Base-by-base conservation (phyloP, 441 rosid genomes). In the Croton setiger region DNA sequence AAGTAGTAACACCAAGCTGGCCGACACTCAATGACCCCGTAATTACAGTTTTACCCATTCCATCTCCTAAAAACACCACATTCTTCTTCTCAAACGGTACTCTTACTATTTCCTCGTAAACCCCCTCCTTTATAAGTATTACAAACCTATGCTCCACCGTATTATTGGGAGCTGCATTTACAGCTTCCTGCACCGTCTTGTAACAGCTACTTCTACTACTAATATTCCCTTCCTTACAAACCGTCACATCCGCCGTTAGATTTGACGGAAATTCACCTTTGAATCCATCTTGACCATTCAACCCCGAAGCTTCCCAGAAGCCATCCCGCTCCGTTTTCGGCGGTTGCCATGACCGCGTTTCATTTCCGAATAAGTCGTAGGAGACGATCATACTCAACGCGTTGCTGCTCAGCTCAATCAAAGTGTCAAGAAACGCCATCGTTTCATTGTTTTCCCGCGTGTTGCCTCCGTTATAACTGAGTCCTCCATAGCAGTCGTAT, bases 11-110 rank as follows among this genome's bases (percentile, higher is more conserved):
- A 7, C 97, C 97, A 13, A 74, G 77, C 58, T 78, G 88, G 12
- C 87, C 92, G 10, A 80, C 90, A 59, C 67, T 82, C 41, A 72
- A 27, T 17, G 95, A 83, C 1, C 98, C 96, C 2, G 96, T 85
- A 71, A 91, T 91, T 17, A 93, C 85, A 11, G 96, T 87, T 83
- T 85, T 88, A 20, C 97, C 93, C 70, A 81, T 84, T n/a, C 98
- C 98, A 23, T 91, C 96, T 0, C 98, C 98, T 23, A 89, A 63
- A 48, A 91, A 86, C 62, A 89, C 96, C 41, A 91, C 91, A 69
- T 93, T 87, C 77, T 78, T 89, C 78, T 86, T 93, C 84, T 79
- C 85, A 72, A 91, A 74, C 69, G 89, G 86, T 67, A 93, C 82
- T 68, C 96, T 82, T 31, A 93, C 91, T 48, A 76, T 91, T 82